A percentile compares a stretch with the other conserved stretches of the same genome.
Conservation (phyloP, 257 asterid genomes). For the Verbascum thapsus region DNA sequence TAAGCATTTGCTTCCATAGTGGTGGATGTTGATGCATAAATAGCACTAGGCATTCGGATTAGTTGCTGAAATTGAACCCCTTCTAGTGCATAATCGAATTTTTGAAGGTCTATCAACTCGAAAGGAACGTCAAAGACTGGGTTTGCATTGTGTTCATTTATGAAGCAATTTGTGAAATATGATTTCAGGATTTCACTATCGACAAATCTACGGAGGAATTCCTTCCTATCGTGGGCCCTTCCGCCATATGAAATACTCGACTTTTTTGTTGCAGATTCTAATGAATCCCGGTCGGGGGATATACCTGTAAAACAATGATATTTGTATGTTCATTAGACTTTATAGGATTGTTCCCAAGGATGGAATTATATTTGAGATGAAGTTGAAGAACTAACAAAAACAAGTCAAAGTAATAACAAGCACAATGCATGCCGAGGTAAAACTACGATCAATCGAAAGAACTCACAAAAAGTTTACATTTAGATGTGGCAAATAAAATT, state of each 20-base stretch:
- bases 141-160: slow-evolving; percentile 36
- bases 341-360: background rate
- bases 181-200: slow-evolving; percentile 58
- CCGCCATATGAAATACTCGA: slow-evolving; percentile 78
- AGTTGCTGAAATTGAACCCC: slow-evolving; percentile 87
- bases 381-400: background rate
- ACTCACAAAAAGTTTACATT: background rate
- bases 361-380: slow-evolving; percentile 1
- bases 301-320: background rate
- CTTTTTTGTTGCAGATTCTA: slow-evolving; percentile 70
- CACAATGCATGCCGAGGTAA: background rate
- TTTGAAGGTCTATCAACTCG: slow-evolving; percentile 89
- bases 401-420: slow-evolving; percentile 4
- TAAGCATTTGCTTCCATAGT: slow-evolving; percentile 73
- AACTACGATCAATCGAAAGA: background rate
- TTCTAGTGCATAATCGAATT: slow-evolving; percentile 93
- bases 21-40: slow-evolving; percentile 71
- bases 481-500: background rate
- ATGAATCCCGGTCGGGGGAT: slow-evolving; percentile 75
- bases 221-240: slow-evolving; percentile 65
- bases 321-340: background rate
- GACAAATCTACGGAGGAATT: slow-evolving; percentile 79
- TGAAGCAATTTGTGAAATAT: slow-evolving; percentile 58
- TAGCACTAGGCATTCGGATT: slow-evolving; percentile 87
- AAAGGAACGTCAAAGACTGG: slow-evolving; percentile 73